Conservation (phyloP, 306 rosid species). For the Morella rubra region DNA sequence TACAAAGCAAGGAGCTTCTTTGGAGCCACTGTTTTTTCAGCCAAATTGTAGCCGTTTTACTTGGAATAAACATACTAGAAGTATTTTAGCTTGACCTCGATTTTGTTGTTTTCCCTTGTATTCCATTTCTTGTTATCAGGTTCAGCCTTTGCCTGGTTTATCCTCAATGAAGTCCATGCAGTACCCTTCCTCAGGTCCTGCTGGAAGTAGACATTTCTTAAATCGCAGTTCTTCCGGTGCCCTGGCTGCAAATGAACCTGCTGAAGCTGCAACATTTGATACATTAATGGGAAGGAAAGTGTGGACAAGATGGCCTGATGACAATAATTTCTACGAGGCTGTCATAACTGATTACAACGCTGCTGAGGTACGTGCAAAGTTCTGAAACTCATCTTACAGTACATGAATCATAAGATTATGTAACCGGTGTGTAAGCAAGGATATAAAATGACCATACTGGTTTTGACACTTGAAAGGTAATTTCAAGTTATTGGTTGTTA, state of each 20-base stretch:
- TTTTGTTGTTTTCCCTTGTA: neutral
- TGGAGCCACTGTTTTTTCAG: neutral
- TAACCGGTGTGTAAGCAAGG: neutral
- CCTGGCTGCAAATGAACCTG: conserved; percentile 47
- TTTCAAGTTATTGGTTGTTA: neutral
- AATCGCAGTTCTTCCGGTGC: conserved; percentile 58
- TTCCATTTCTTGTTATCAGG: conserved; percentile 34
- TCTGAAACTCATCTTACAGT: neutral
- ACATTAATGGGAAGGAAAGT: conserved; percentile 82
- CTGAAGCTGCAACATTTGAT: conserved; percentile 51
- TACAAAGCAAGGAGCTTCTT: conserved; percentile 31
- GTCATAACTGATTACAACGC: conserved; percentile 71
- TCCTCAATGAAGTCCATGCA: conserved; percentile 55
- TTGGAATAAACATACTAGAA: neutral
- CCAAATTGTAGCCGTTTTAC: neutral
- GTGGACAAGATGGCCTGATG: conserved; percentile 96
- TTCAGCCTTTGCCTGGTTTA: conserved; percentile 57
- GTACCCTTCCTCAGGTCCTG: conserved; percentile 51
- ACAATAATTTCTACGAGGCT: conserved; percentile 94
- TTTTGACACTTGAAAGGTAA: neutral
- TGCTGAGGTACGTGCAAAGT: conserved; percentile 52
- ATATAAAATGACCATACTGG: neutral
- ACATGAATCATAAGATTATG: neutral
- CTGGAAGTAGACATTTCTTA: conserved; percentile 50
- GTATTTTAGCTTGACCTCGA: neutral